Conservation (phyloP, 257 asterid genomes). For the Capsicum baccatum region DNA sequence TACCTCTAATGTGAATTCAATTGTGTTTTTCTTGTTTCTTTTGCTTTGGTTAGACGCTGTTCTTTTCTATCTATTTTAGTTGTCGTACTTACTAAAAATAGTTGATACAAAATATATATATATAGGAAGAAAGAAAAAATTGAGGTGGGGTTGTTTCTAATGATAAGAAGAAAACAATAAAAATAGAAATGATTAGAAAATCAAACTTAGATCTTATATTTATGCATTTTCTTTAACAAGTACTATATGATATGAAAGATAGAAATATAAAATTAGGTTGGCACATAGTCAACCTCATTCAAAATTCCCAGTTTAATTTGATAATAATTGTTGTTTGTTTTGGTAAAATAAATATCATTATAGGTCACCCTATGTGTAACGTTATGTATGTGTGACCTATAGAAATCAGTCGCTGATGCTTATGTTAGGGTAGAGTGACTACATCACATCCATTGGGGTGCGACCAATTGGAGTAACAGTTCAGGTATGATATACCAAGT, state of each 20-base stretch:
- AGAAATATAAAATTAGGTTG: not conserved
- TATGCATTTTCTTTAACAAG: not conserved
- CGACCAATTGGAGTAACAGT: not conserved
- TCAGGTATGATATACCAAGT: not conserved
- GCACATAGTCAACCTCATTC: not conserved
- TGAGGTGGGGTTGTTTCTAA: not conserved
- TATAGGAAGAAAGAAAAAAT: not conserved
- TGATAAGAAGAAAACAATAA: not conserved
- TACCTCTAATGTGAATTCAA: too few species aligned
- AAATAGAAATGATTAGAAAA: conserved; percentile 7
- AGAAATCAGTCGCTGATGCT: not conserved
- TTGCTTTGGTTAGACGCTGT: too few species aligned
- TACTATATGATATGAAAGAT: not conserved
- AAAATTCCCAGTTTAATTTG: conserved; percentile 16
- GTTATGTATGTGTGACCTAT: not conserved
- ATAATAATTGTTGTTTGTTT: not conserved
- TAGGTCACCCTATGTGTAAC: not conserved
- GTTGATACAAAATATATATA: not conserved
- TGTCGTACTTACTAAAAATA: not conserved
- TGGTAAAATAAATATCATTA: not conserved
- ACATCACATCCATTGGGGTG: too few species aligned
- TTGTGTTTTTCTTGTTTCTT: too few species aligned
- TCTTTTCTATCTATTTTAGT: not conserved
- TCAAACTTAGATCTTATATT: not conserved
- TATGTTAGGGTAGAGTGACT: not conserved